These are phyloP conservation scores for Alternaria triticimaculans DNA, from an alignment of 2,329 filamentous ascomycete genomes.

Conservation along the genomic window DNA sequence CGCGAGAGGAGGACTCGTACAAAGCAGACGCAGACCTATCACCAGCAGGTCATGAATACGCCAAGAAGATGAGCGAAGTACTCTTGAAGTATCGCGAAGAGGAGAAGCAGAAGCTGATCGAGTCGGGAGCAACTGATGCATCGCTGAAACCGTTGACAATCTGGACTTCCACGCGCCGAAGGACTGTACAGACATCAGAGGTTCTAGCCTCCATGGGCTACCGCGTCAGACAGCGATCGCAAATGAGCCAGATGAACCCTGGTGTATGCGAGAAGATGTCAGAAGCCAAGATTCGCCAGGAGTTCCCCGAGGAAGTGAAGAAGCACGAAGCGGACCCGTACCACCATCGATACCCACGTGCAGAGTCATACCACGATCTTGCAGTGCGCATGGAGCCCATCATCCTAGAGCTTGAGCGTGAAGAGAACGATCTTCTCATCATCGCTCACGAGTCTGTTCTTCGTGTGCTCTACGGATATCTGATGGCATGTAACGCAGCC, in stretches of 20 bases:
- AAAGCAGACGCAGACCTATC: constrained; percentile 88
- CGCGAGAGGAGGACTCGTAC: constrained; percentile 88
- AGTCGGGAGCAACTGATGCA: constrained; percentile 69
- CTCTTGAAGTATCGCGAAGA: constrained; percentile 83
- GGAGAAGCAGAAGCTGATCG: constrained; percentile 74
- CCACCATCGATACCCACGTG: constrained; percentile 92
- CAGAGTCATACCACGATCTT: constrained; percentile 98
- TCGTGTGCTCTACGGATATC: constrained; percentile 92
- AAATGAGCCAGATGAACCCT: constrained; percentile 97
- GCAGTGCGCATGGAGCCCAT: constrained; percentile 98
- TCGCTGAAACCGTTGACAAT: constrained; percentile 82
- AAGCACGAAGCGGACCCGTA: constrained; percentile 96
- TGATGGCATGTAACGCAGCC: constrained; percentile 97
- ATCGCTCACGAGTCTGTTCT: constrained; percentile 98
- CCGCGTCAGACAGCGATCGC: constrained; percentile 87
- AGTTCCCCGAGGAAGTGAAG: constrained; percentile 88
- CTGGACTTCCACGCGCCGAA: constrained; percentile 91
- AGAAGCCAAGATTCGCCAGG: constrained; percentile 76
- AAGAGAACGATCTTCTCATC: constrained; percentile 96
- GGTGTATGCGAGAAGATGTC: constrained; percentile 95
- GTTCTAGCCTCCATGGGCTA: constrained; percentile 80
- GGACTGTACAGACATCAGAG: constrained; percentile 89
- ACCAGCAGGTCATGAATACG: constrained; percentile 79
- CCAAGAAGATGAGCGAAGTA: constrained; percentile 71
- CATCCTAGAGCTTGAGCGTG: constrained; percentile 94